A percentile compares a stretch with the other conserved stretches of the same genome.
Evolutionary conservation across 2,329 filamentous ascomycete species (phyloP).

Genomic region (Sphaerulina musiva): DNA sequence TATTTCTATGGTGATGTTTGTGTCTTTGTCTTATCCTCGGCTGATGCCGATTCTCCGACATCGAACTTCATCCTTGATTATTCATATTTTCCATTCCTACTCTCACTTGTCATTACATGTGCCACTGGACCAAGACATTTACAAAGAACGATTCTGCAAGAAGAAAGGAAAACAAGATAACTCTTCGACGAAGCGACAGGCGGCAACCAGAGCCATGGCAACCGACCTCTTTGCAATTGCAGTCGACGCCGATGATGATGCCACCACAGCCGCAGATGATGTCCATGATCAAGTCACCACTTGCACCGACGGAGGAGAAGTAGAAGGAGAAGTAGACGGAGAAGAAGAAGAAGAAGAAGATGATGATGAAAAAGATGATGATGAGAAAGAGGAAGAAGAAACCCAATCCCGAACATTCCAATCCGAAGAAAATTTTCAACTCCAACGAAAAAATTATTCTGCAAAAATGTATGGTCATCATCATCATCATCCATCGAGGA

Average conservation of each 20-base stretch:
- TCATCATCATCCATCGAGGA: constrained; percentile 1
- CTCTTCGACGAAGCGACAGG: neutral
- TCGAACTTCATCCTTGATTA: neutral
- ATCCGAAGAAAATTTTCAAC: constrained; percentile 30
- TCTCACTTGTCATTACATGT: neutral
- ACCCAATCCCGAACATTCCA: constrained; percentile 27
- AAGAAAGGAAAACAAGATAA: neutral
- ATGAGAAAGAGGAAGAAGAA: too few relatives aligned
- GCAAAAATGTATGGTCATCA: constrained; percentile 29
- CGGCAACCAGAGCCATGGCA: constrained; percentile 11
- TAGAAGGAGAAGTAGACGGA: too few relatives aligned
- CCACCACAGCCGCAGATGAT: constrained; percentile 27
- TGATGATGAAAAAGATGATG: too few relatives aligned
- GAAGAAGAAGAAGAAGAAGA: too few relatives aligned
- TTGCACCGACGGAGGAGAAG: too few relatives aligned
- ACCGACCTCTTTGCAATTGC: constrained; percentile 29
- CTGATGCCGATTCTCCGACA: neutral
- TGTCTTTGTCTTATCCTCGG: neutral
- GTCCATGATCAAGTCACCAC: constrained; percentile 13
- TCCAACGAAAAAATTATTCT: constrained; percentile 27
- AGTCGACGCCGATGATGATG: constrained; percentile 31
- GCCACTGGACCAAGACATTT: neutral
- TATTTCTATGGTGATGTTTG: neutral
- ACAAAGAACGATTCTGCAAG: neutral
- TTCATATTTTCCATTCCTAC: too few relatives aligned